Evolutionary conservation across 176 grass and related monocot species (phyloP).

Genomic region (Ensete glaucum): DNA sequence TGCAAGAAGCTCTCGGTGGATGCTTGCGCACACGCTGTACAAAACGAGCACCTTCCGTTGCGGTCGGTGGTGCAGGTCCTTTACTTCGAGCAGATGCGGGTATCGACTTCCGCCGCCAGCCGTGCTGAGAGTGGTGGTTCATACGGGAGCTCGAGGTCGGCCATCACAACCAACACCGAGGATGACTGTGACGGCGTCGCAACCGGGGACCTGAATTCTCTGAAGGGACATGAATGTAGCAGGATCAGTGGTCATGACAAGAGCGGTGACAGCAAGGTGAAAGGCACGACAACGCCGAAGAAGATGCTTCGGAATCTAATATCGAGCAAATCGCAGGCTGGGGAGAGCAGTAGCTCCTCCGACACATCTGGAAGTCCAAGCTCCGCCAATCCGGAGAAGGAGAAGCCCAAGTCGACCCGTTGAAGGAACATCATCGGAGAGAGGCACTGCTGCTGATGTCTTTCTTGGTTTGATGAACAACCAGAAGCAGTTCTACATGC

Average conservation of each 20-base stretch:
- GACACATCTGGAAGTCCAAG: constrained; percentile 61
- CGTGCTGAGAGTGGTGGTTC: constrained; percentile 58
- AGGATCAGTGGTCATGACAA: neutral
- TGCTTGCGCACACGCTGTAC: constrained; percentile 68
- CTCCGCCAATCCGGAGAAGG: constrained; percentile 34
- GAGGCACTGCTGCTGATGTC: too few relatives aligned
- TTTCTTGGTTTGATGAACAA: too few relatives aligned
- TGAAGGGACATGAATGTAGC: constrained; percentile 11
- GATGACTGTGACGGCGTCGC: constrained; percentile 62
- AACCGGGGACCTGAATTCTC: constrained; percentile 37
- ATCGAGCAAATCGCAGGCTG: constrained; percentile 35
- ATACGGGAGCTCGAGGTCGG: constrained; percentile 85
- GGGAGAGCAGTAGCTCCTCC: constrained; percentile 43
- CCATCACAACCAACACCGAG: constrained; percentile 61
- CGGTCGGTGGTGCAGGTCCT: constrained; percentile 86
- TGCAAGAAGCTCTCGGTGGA: constrained; percentile 79
- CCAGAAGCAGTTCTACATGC: too few relatives aligned
- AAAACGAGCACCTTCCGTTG: constrained; percentile 86
- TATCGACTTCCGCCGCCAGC: constrained; percentile 41
- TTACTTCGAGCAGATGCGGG: constrained; percentile 70
- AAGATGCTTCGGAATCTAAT: constrained; percentile 48
- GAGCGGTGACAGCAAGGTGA: constrained; percentile 37
- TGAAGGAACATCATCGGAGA: too few relatives aligned
- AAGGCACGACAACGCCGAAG: constrained; percentile 30
- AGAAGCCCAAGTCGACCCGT: constrained; percentile 1